Evolutionary conservation across 2,329 filamentous ascomycete genomes (phyloP), one percentile per base, ranked within the genome.

Genomic region (Colletotrichum sp.): DNA sequence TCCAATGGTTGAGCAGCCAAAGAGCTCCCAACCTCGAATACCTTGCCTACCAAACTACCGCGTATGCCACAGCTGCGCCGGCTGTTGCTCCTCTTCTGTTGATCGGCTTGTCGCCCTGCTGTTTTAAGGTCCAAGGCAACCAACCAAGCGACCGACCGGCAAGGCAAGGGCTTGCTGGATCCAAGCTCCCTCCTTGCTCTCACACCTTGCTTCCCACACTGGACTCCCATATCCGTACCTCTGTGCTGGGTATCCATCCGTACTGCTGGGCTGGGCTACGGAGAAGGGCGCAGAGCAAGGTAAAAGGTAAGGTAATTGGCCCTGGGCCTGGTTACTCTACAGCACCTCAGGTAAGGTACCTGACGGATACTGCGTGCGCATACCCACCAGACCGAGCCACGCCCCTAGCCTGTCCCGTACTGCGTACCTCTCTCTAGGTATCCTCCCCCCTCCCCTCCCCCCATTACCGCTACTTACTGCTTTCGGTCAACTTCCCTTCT

Each of bases 401-500:
- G 68, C 73, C 73, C 69, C 73, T 75, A 75, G 56, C 34, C 69
- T 26, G 32, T 56, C 61, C 59, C 68, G 28, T 65, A 55, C 59
- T 61, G 62, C 38, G 28, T 32, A 56, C 38, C 43, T 52, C 43
- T 21, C 43, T 48, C 18, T 48, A 43, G 38, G 38, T 52, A 52
- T 21, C 43, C n/a, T 48, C n/a, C 43, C 43, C 43, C 32, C n/a
- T 48, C 28, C 34, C 34, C 62, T 34, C 58, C 56, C 56, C 69
- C 70, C 69, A 73, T 75, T 76, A 62, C 74, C 74, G 65, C 74
- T 74, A 74, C 71, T 76, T 76, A 74, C 74, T 76, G 71, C 71
- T 76, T 76, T 76, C 74, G 74, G 74, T 75, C 74, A 71, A 69
- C 74, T 75, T 74, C 74, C 74, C 74, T 63, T 73, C 73, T 69